phyloP scores from a whole-genome alignment of 2,329 filamentous ascomycete genomes.

The Scleromitrula shiraiana region DNA sequence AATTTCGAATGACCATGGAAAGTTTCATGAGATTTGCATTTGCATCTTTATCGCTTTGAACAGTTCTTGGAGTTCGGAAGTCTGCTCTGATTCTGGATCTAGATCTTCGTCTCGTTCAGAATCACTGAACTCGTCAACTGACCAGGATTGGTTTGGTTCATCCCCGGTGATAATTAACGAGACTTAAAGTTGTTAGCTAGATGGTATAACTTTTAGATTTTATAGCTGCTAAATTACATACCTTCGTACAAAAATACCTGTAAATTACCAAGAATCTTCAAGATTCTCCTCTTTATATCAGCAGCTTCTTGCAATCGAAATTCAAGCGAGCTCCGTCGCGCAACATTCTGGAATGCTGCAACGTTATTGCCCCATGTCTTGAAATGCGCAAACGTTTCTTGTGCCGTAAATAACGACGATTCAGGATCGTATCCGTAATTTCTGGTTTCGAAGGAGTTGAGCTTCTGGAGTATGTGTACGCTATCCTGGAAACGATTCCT shows the following conservation, averaged over 20 bases:
- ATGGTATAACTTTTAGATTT: too few species aligned
- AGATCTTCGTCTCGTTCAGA: constrained; percentile 14
- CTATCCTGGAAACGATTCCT: neutral
- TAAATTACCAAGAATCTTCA: constrained; percentile 17
- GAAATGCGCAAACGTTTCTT: constrained; percentile 15
- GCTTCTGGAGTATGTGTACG: neutral
- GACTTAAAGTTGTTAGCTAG: constrained; percentile 7
- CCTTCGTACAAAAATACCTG: constrained; percentile 16
- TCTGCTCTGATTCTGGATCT: constrained; percentile 3
- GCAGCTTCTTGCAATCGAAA: constrained; percentile 19
- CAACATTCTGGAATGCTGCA: constrained; percentile 17
- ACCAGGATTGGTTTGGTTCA: constrained; percentile 16
- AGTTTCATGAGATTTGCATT: constrained; percentile 22
- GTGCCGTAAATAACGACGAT: constrained; percentile 3
- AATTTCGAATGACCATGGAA: constrained; percentile 21
- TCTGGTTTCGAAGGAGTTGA: neutral
- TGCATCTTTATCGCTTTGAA: constrained; percentile 15
- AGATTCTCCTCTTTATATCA: constrained; percentile 15
- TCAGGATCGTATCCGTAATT: constrained; percentile 4
- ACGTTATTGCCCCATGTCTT: constrained; percentile 22
- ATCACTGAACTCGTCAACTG: constrained; percentile 12
- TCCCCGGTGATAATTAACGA: constrained; percentile 15
- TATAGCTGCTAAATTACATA: too few species aligned
- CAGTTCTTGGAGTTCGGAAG: constrained; percentile 21
- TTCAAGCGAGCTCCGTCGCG: constrained; percentile 18